phyloP scores from a whole-genome alignment of 306 rosid genomes.

The Lathyrus sativus region DNA sequence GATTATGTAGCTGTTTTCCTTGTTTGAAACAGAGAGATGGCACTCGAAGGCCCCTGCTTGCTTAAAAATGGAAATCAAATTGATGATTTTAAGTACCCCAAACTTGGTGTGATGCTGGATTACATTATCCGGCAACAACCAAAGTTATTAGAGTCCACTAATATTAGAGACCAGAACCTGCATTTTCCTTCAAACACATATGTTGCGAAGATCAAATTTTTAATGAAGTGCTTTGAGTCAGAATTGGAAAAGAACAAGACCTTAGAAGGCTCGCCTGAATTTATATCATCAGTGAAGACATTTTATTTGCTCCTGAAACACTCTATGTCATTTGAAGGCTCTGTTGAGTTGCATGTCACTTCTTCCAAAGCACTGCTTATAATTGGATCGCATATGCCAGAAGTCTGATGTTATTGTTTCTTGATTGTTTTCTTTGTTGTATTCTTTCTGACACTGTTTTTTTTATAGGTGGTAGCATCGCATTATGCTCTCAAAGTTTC shows the following conservation, averaged over 20 bases:
- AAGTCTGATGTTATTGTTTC: constrained; percentile 55
- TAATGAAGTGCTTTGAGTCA: constrained; percentile 74
- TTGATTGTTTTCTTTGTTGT: constrained; percentile 38
- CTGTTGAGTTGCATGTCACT: constrained; percentile 83
- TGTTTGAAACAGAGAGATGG: constrained; percentile 73
- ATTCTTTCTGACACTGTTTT: constrained; percentile 43
- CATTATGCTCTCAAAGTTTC: constrained; percentile 66
- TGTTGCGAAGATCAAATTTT: constrained; percentile 73
- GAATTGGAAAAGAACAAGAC: constrained; percentile 61
- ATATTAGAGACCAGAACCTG: constrained; percentile 71
- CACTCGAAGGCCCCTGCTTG: constrained; percentile 81
- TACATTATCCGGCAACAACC: constrained; percentile 79
- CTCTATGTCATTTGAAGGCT: constrained; percentile 87
- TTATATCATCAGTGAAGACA: constrained; percentile 60
- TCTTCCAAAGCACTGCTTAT: constrained; percentile 80
- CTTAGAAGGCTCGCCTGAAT: constrained; percentile 50
- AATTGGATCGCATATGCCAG: constrained; percentile 75
- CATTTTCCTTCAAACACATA: constrained; percentile 71
- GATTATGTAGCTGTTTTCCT: constrained; percentile 15
- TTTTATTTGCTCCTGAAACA: constrained; percentile 77
- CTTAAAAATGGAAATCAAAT: constrained; percentile 51
- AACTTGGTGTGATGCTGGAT: constrained; percentile 70
- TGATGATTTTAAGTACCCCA: constrained; percentile 60
- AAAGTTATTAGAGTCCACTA: constrained; percentile 63
- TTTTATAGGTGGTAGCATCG: constrained; percentile 70